Base-by-base conservation (phyloP, 768 basidiomycete species). In the Trametes cinnabarina region DNA sequence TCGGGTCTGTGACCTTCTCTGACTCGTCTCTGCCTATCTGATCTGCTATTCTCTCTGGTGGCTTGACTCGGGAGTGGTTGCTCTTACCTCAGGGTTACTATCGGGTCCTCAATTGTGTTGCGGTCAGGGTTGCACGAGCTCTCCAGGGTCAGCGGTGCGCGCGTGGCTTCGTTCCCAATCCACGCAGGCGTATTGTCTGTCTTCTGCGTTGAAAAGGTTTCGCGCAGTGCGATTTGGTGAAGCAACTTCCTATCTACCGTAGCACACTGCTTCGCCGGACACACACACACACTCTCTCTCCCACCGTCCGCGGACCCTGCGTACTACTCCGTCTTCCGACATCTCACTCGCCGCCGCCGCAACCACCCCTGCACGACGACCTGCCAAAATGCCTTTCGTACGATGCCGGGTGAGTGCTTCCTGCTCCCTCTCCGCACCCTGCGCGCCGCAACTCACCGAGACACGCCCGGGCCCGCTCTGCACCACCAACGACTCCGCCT, bases 391-490 rank as follows among this genome's bases (percentile, higher is more conserved):
- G 60, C 56, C 62, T 6, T 25, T 39, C 55, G 17, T 56, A 20
- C 62, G 58, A 30, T 62, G 60, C 32, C 46, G 30, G 54, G 63
- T 61, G 55, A 61, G 63, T 54, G 32, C 55, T 12, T n/a, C 30
- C 28, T 11, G 15, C 9, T 65, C 61, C 69, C 63, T 58, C 57
- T 25, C 56, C 60, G 47, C 62, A 57, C 20, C 40, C 28, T 41
- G 39, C 62, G 54, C 48, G 51, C 17, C 55, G 58, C 47, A 12
- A 47, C 53, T 46, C 19, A 51, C 55, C 47, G 34, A 35, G 34
- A 22, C 47, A 32, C 28, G 49, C 55, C 39, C 3, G 4, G 19
- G 4, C 20, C 41, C 22, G 6, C 39, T 15, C 39, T 22, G 7
- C 30, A 47, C 44, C 42, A 11, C 35, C 30, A 34, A 7, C 8